Percentiles rank a stretch among this genome's conserved stretches.
Evolutionary conservation across 306 rosid genomes (phyloP).

Genomic region (Quercus alba): DNA sequence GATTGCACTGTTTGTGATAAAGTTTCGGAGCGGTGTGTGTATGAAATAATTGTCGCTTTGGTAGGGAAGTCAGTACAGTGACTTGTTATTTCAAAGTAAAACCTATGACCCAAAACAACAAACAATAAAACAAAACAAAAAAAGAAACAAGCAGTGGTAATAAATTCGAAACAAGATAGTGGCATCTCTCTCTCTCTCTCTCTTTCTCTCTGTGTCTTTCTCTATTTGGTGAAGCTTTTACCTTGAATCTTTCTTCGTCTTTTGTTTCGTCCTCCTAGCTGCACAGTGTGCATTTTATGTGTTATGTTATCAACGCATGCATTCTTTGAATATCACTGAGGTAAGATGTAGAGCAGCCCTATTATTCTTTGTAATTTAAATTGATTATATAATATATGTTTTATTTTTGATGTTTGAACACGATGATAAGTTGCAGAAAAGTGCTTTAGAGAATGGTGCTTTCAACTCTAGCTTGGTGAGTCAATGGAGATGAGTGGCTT

Average conservation of each 20-base stretch:
- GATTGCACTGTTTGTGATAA: slow-evolving; percentile 36
- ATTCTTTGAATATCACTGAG: too few relatives aligned
- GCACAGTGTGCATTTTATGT: neutral
- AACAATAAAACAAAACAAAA: neutral
- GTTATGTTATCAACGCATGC: neutral
- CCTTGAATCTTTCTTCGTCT: neutral
- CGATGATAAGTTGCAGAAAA: too few relatives aligned
- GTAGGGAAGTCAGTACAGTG: neutral
- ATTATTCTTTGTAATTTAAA: neutral
- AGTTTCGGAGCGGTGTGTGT: slow-evolving; percentile 14
- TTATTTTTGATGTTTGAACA: too few relatives aligned
- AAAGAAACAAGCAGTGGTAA: neutral
- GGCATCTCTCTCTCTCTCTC: too few relatives aligned
- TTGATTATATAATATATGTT: neutral
- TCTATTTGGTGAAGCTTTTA: neutral
- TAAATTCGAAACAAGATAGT: neutral
- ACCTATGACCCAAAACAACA: too few relatives aligned
- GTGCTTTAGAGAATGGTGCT: too few relatives aligned
- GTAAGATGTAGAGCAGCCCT: neutral
- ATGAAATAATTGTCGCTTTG: slow-evolving; percentile 7
- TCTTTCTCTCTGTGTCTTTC: neutral
- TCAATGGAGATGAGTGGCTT: slow-evolving; percentile 55
- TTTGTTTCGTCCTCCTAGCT: neutral
- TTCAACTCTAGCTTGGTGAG: neutral
- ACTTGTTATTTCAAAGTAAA: neutral